Evolutionary conservation across 2,329 filamentous ascomycete species (phyloP).

Genomic region (Pseudogymnoascus sp.): DNA sequence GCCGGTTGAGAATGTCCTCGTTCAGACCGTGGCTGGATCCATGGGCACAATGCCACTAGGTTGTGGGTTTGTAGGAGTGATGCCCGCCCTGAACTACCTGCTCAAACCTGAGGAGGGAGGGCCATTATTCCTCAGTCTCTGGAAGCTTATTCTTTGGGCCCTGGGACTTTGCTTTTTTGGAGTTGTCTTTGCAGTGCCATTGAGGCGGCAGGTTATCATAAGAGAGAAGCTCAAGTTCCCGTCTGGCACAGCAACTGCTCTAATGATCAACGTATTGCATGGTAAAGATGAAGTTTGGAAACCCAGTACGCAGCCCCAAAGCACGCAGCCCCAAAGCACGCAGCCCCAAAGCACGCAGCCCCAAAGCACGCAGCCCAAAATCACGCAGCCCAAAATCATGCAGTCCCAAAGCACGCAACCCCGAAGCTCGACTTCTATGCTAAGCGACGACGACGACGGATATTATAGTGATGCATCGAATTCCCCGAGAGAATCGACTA

Average conservation of each 20-base stretch:
- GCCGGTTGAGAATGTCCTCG: slow-evolving; percentile 90
- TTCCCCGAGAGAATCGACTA: neutral
- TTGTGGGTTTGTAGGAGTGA: slow-evolving; percentile 90
- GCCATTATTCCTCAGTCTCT: slow-evolving; percentile 61
- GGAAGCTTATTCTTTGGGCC: slow-evolving; percentile 82
- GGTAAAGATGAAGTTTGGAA: slow-evolving; percentile 38
- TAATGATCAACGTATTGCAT: slow-evolving; percentile 87
- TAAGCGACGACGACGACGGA: neutral
- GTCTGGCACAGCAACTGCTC: slow-evolving; percentile 87
- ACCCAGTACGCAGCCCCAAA: neutral
- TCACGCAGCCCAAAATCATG: neutral
- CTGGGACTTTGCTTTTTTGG: slow-evolving; percentile 93
- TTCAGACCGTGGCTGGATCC: slow-evolving; percentile 90
- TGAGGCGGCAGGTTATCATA: slow-evolving; percentile 87
- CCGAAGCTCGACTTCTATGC: neutral
- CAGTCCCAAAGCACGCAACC: neutral
- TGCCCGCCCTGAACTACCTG: slow-evolving; percentile 86
- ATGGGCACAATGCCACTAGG: slow-evolving; percentile 96
- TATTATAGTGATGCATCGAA: neutral
- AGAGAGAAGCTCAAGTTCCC: slow-evolving; percentile 89
- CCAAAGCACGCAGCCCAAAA: neutral
- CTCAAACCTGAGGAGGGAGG: slow-evolving; percentile 71
- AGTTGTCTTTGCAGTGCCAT: slow-evolving; percentile 88
- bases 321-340: neutral
- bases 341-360: neutral